Conservation (phyloP, 345 rosid genomes). For the Syzygium grande region DNA sequence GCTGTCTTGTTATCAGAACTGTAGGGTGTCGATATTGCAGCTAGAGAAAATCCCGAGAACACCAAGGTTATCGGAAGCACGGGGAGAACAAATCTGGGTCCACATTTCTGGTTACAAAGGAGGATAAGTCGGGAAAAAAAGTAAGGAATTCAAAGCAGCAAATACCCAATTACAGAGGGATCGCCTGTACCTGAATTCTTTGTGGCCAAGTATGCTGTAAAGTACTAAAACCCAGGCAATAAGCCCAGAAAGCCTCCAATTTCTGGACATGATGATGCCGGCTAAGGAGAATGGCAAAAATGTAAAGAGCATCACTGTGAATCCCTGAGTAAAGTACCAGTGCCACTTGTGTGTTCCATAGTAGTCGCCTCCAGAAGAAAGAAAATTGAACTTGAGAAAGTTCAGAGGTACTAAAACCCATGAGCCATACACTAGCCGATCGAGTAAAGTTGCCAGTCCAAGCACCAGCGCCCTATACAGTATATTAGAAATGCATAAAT, state of each 20-base stretch:
- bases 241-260: conserved; percentile 68
- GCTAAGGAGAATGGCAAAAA: conserved; percentile 58
- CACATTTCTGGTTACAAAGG: conserved; percentile 20
- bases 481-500: neutral
- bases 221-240: conserved; percentile 67
- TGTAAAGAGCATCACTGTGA: conserved; percentile 77
- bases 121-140: conserved; percentile 6
- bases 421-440: conserved; percentile 69
- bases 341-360: conserved; percentile 98
- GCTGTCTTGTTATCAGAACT: conserved; percentile 15
- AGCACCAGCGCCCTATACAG: conserved; percentile 57
- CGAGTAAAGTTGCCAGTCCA: conserved; percentile 54
- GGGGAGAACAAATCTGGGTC: conserved; percentile 82
- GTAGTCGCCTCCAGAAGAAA: conserved; percentile 91
- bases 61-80: conserved; percentile 89
- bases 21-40: conserved; percentile 34
- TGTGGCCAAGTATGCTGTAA: conserved; percentile 81
- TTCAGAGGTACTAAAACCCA: conserved; percentile 88
- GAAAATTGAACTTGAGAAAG: conserved; percentile 89
- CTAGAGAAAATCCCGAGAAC: conserved; percentile 71
- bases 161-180: neutral
- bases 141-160: neutral
- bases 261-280: conserved; percentile 55
- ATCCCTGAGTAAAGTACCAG: conserved; percentile 97
- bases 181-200: conserved; percentile 71